Base-by-base conservation (phyloP, 768 basidiomycete species). In the Tephrocybe sp. region DNA sequence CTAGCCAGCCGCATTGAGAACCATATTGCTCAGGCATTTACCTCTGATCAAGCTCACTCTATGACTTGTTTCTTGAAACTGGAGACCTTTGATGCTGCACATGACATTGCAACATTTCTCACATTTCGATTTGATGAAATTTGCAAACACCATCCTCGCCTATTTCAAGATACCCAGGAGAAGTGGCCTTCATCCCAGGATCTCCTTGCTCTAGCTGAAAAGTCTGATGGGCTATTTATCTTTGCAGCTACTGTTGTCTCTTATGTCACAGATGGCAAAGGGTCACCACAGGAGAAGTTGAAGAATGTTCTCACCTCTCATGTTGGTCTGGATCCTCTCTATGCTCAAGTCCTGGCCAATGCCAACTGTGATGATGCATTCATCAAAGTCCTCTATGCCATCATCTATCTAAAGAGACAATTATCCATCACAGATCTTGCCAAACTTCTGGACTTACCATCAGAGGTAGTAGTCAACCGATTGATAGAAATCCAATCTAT, bases 211-310 rank as follows among this genome's bases (percentile, higher is more conserved):
- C 43, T 51, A 5, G 50, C 43, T 12, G 23, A 51, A 20, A 45
- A 51, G 32, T 51, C 50, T 21, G 41, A 43, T 20, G 50, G 50
- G 14, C 50, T 51, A 3, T 33, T 51, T 11, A 14, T 51, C 21
- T 51, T 34, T 18, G 50, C 50, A 18, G 42, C 50, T 44, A 30
- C 21, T 30, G 50, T 40, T 33, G 33, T 51, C 10, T 40, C 15
- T n/a, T 51, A 44, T 34, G 45, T 51, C 30, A 5, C 40, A n/a
- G 42, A 39, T n/a, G n/a, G 39, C 23, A 36, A 25, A 21, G 33
- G 42, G 7, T 15, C n/a, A 17, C 41, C 39, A 14, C 9, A 51
- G 41, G 36, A 43, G 14, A 41, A 40, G 34, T 30, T 51, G 42
- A 21, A 30, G 36, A 28, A 45, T 11, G 50, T 51, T 45, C 50